Evolutionary conservation across 768 basidiomycete species (phyloP), one percentile per base, ranked within the genome.

Genomic region (Phylloporus scabripes): DNA sequence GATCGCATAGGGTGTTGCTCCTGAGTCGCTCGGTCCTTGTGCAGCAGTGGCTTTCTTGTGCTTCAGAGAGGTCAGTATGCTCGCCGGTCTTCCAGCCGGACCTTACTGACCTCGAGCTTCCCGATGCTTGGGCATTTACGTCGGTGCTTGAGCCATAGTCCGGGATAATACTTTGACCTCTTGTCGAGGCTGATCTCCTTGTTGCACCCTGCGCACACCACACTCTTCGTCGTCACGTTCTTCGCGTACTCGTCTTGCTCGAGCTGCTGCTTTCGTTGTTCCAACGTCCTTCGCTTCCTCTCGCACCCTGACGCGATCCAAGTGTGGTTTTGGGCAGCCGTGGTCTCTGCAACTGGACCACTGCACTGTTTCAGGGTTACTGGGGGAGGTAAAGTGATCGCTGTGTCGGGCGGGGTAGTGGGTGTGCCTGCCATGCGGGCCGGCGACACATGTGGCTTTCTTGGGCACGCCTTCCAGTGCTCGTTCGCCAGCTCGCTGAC

Each of bases 151-250:
- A 42, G 32, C 68, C 68, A 70, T 7, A 70, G 34, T 7, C 68
- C 68, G 14, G 68, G 66, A 36, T 70, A 71, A 53, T 71, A 71
- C 21, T 51, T 45, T 3, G 61, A 67, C 37, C 68, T 47, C 46
- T 65, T 67, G 40, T 70, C 70, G 12, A 70, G 62, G 38, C 66
- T 67, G 34, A 70, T 71, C 15, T 49, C 54, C 49, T 42, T 68
- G 28, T 43, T 10, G 28, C 70, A 70, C 26, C 60, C 70, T 9
- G 31, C 39, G 37, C 68, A 70, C 3, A 52, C 45, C 4, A 70
- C 68, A 32, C 59, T 67, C 23, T 57, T 67, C 15, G 43, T 46
- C 37, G 52, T 59, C 15, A 69, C 42, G 41, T 54, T 49, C 17
- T 42, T 44, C 15, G 63, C 40, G 37, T 61, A 65, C 36, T 61